Base-by-base conservation (phyloP, 2,329 filamentous ascomycete genomes). In the Fusarium zealandicum region DNA sequence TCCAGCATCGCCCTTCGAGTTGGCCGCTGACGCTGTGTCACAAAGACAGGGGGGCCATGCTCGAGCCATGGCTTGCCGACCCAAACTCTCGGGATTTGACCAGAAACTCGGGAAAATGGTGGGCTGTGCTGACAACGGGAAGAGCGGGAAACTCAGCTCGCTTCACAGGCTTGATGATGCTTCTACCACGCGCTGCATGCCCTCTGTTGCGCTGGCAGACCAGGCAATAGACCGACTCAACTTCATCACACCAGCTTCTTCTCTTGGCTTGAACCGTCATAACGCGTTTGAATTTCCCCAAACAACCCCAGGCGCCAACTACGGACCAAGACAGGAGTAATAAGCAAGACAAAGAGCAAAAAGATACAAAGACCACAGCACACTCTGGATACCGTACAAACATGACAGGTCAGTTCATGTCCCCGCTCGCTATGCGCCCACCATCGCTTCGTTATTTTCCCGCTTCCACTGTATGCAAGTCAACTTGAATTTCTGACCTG, bases 71-170 rank as follows among this genome's bases (percentile, higher is more conserved):
- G 65, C 65, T 72, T 72, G 60, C 70, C 70, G 70, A 72, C 68
- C 70, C 70, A 69, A 63, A 63, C 64, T 54, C 61, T 71, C 70
- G 70, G 70, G 67, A 65, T 69, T 59, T 65, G 63, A 67, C 70
- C 70, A 69, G 58, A 68, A 57, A 60, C 44, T 66, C 64, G 69
- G 70, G 65, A 67, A 59, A 61, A 56, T 50, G 64, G 62, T 66
- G 60, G 62, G 54, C 57, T 67, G 51, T 51, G 57, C 48, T 40
- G 28, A 48, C 35, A 25, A 39, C 44, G 46, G 46, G 37, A 38
- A 27, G 14, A 28, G 37, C 20, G 30, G 31, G 30, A 50, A 35
- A 36, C 46, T n/a, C 45, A 41, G 36, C 46, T 42, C 37, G 46
- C 37, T 28, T 48, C 25, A 17, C 42, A 39, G 13, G 27, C 37